Evolutionary conservation across 2,329 filamentous ascomycete species (phyloP), one percentile per base, ranked within the genome.

Genomic region (Aurifilum marmelostoma): DNA sequence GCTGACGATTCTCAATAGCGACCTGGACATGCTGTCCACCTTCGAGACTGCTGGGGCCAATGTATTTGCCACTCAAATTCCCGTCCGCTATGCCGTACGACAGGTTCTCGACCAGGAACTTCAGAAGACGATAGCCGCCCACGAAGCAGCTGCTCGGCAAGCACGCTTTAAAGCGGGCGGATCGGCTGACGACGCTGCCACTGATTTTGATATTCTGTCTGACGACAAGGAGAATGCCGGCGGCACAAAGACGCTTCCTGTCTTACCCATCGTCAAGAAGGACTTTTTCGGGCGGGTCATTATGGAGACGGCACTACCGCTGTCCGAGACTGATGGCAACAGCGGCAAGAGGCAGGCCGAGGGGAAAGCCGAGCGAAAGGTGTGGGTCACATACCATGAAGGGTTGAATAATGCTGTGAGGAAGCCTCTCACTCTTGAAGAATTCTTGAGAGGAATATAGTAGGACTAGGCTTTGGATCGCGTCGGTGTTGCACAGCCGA

Each of bases 71-170:
- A 86, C 87, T 2, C 87, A 88, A 12, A 89, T 88, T 0, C 93
- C 92, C 0, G 93, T 93, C 0, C 88, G 96, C n/a, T 99, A 93
- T 76, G 95, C 95, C 1, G 91, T 99, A 7, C 90, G 96, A 29
- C 95, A 97, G 78, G 94, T 97, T 11, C 85, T 99, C 1, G 94
- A 97, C 75, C 93, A 96, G 77, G 95, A 98, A 78, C 92, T 95
- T 74, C 88, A 88, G 70, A 93, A 91, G 75, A 91, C 93, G 62
- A 86, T 90, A 16, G 82, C 87, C 39, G 82, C 89, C 43, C 89
- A 91, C 18, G 90, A 92, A 63, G 88, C 88, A 70, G 85, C 88
- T 4, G 85, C 89, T 0, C 84, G 92, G 1, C 88, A 92, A 74
- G 88, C 89, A 11, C 85, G 91, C 3, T 90, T 89, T 77, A 81